Evolutionary conservation across 169 alveolate species (phyloP).

Genomic region (Plasmodium ovale): DNA sequence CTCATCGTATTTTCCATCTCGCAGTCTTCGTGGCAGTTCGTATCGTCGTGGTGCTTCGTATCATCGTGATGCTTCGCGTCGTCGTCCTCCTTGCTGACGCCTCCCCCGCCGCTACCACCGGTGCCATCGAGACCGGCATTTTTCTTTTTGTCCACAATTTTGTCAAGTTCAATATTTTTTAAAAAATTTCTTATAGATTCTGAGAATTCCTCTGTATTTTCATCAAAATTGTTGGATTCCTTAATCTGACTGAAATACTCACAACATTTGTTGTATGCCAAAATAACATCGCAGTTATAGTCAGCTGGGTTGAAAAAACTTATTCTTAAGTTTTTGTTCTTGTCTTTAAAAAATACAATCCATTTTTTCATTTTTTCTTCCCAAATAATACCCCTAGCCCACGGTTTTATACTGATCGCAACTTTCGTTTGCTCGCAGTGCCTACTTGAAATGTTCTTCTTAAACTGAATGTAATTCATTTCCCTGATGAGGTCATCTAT

Average conservation of each 20-base stretch:
- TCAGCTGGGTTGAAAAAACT: slow-evolving; percentile 66
- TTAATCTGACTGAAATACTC: slow-evolving; percentile 66
- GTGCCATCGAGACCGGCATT: background rate
- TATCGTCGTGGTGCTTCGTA: no score
- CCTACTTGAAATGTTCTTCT: background rate
- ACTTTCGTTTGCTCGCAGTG: slow-evolving; percentile 51
- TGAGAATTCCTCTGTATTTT: slow-evolving; percentile 40
- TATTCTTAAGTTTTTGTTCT: slow-evolving; percentile 51
- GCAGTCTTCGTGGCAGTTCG: no score
- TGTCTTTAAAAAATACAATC: slow-evolving; percentile 75
- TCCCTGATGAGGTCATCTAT: background rate
- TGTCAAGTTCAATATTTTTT: slow-evolving; percentile 43
- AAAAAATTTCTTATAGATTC: slow-evolving; percentile 34
- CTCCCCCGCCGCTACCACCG: background rate
- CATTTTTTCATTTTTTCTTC: slow-evolving; percentile 72
- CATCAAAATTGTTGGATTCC: slow-evolving; percentile 69
- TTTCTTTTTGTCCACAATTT: slow-evolving; percentile 12
- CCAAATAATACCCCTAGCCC: slow-evolving; percentile 67
- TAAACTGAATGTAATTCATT: background rate
- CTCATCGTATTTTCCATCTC: no score
- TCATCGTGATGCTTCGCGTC: no score
- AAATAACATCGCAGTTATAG: slow-evolving; percentile 51
- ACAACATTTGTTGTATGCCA: slow-evolving; percentile 65
- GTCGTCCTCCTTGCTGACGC: no score
- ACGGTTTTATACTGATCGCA: slow-evolving; percentile 73